phyloP scores from a whole-genome alignment of 2,329 filamentous ascomycete genomes.

The Penicillium sp. region DNA sequence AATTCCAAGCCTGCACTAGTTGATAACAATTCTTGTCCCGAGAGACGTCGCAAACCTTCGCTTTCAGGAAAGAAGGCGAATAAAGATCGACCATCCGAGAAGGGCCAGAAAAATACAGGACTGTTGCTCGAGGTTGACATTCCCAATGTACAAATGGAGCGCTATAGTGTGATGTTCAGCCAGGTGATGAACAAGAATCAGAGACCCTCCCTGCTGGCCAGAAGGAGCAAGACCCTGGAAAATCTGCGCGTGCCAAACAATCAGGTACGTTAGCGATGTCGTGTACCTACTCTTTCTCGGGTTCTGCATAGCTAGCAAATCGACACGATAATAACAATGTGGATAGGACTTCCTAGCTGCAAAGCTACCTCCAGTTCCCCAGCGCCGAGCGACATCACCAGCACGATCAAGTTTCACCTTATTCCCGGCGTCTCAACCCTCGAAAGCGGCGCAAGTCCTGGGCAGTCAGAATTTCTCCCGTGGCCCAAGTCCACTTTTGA shows the following conservation, averaged over 20 bases:
- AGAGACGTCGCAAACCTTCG: slow-evolving; percentile 17
- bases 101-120: slow-evolving; percentile 3
- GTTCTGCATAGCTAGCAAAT: not conserved
- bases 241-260: slow-evolving; percentile 58
- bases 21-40: not conserved
- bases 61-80: slow-evolving; percentile 7
- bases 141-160: slow-evolving; percentile 76
- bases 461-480: slow-evolving; percentile 36
- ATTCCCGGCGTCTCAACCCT: slow-evolving; percentile 39
- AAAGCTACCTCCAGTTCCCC: slow-evolving; percentile 24
- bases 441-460: slow-evolving; percentile 34
- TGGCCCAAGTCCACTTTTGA: slow-evolving; percentile 29
- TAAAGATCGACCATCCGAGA: slow-evolving; percentile 13
- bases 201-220: slow-evolving; percentile 34
- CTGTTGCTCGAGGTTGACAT: slow-evolving; percentile 74
- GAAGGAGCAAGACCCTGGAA: slow-evolving; percentile 42
- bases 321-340: not conserved
- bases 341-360: slow-evolving; percentile 16
- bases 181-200: slow-evolving; percentile 61
- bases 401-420: slow-evolving; percentile 40
- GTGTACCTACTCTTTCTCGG: not conserved
- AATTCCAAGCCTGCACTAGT: slow-evolving; percentile 4
- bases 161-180: slow-evolving; percentile 94
- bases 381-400: slow-evolving; percentile 42
- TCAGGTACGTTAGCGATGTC: slow-evolving; percentile 33